Conservation (phyloP, 768 basidiomycete genomes). For the Kwoniella mangroviensis region DNA sequence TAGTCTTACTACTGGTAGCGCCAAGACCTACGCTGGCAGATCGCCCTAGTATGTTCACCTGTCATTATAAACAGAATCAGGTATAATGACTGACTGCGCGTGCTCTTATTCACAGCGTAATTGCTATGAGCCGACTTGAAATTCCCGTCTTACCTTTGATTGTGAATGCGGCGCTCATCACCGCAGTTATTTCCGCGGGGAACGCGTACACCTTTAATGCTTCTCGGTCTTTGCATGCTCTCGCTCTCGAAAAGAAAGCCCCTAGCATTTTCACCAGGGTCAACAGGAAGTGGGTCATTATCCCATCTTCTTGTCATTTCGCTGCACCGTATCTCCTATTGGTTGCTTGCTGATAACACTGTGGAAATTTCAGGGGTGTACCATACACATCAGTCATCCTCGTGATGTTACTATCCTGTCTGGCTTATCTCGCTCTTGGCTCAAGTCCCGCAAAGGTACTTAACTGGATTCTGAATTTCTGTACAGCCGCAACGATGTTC, state of each 20-base stretch:
- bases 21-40: constrained; percentile 26
- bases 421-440: constrained; percentile 39
- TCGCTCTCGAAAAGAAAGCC: constrained; percentile 30
- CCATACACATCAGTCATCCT: constrained; percentile 34
- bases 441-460: constrained; percentile 37
- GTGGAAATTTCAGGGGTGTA: constrained; percentile 17
- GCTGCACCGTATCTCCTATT: background rate
- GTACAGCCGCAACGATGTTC: constrained; percentile 24
- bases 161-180: constrained; percentile 28
- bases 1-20: constrained; percentile 12
- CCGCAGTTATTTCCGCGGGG: constrained; percentile 18
- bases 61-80: background rate
- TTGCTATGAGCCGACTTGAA: constrained; percentile 28
- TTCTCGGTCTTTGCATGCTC: constrained; percentile 28
- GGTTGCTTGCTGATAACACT: background rate
- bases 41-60: constrained; percentile 22
- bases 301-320: background rate
- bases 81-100: background rate
- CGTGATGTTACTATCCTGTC: constrained; percentile 30
- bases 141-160: constrained; percentile 36
- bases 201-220: constrained; percentile 36
- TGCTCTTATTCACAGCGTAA: constrained; percentile 13
- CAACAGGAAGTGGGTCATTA: constrained; percentile 21
- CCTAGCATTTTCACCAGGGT: constrained; percentile 22
- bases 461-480: constrained; percentile 36